Evolutionary conservation across 2,329 filamentous ascomycete species (phyloP).

Genomic region (Taxawa tesnikishii): DNA sequence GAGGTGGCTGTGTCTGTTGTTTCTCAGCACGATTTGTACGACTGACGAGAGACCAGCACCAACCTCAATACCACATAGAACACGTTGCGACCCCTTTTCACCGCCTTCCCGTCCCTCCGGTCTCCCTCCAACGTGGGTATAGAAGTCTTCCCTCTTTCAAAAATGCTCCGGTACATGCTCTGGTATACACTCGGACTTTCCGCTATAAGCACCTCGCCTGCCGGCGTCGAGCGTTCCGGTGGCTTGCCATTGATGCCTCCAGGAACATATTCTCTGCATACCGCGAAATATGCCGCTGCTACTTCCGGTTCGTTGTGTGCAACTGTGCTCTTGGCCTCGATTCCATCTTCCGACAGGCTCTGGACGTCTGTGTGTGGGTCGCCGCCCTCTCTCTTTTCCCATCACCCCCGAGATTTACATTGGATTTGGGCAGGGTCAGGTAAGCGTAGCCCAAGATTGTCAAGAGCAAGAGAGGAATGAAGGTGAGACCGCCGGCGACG

Average conservation of each 20-base stretch:
- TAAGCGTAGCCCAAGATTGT: conserved; percentile 55
- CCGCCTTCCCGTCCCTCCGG: conserved; percentile 35
- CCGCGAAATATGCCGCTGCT: conserved; percentile 87
- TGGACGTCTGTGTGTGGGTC: conserved; percentile 15
- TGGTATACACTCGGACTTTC: conserved; percentile 94
- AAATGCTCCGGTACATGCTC: conserved; percentile 93
- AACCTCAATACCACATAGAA: conserved; percentile 86
- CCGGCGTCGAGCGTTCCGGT: conserved; percentile 71
- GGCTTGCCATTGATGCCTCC: conserved; percentile 88
- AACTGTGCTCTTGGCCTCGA: conserved; percentile 42
- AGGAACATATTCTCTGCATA: conserved; percentile 83
- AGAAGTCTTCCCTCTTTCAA: conserved; percentile 59
- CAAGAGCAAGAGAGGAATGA: conserved; percentile 59
- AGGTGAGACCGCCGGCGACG: conserved; percentile 76
- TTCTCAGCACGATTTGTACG: neutral
- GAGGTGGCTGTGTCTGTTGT: conserved; percentile 64
- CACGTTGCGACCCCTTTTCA: conserved; percentile 63
- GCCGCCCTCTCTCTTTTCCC: too few relatives aligned
- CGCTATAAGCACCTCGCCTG: conserved; percentile 52
- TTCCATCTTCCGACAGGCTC: conserved; percentile 27
- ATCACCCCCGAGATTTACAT: neutral
- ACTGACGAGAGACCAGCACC: conserved; percentile 16
- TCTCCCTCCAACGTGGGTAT: conserved; percentile 40
- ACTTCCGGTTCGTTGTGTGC: conserved; percentile 57
- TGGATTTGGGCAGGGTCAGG: conserved; percentile 45